Conservation (phyloP, 805 yeast genomes). For the Metschnikowia reukaufii region DNA sequence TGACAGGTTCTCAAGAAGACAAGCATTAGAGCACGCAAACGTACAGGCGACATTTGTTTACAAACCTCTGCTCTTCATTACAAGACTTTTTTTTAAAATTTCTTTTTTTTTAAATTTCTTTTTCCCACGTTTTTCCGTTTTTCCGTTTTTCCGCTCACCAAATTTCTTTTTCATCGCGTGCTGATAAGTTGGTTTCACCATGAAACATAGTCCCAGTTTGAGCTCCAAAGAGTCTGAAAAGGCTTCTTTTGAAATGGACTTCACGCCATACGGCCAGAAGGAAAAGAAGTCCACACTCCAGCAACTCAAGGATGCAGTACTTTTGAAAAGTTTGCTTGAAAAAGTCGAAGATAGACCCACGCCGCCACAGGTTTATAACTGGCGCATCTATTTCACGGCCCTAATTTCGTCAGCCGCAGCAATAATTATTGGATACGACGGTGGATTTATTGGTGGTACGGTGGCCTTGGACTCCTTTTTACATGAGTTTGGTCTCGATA, state of each 20-base stretch:
- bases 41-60: background rate
- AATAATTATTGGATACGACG: constrained; percentile 42
- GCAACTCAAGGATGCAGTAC: constrained; percentile 15
- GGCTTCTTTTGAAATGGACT: constrained; percentile 2
- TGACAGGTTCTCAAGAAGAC: background rate
- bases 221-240: constrained; percentile 7
- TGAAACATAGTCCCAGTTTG: background rate
- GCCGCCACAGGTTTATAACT: constrained; percentile 38
- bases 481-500: constrained; percentile 33
- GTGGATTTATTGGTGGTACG: constrained; percentile 43
- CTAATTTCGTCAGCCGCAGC: constrained; percentile 40
- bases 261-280: constrained; percentile 1
- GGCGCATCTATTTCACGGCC: constrained; percentile 35
- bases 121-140: background rate
- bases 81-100: no score
- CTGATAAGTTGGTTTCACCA: background rate
- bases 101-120: no score
- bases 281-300: constrained; percentile 9
- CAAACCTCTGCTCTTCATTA: no score
- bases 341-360: constrained; percentile 41
- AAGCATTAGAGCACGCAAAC: background rate
- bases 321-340: constrained; percentile 25
- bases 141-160: background rate
- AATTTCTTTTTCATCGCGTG: background rate
- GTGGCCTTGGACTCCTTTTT: constrained; percentile 34